Percentiles rank a stretch among this genome's conserved stretches.
Conservation (phyloP, 495 filamentous ascomycete species). For the Tuber magnatum region DNA sequence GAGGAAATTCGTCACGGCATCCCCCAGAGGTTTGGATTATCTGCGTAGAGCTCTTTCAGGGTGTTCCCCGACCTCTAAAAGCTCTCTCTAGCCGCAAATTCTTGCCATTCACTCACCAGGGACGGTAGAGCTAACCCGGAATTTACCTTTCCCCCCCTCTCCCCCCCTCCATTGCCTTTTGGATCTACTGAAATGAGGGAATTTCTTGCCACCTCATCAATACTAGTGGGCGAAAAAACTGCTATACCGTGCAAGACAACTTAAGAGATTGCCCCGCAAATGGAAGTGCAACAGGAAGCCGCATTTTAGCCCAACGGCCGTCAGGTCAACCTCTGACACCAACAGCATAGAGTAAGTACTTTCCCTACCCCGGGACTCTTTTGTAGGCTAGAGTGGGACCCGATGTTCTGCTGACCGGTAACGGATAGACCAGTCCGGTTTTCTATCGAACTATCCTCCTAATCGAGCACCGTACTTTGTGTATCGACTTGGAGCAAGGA, state of each 20-base stretch:
- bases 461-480: background rate
- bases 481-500: background rate
- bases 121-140: background rate
- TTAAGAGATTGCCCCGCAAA: background rate
- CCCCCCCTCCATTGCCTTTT: background rate
- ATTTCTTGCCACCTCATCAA: conserved; percentile 2
- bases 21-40: background rate
- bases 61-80: background rate
- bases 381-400: background rate
- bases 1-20: background rate
- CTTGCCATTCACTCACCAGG: background rate
- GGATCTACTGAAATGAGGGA: background rate
- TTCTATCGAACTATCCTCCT: background rate
- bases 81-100: background rate
- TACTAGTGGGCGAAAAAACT: background rate
- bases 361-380: background rate
- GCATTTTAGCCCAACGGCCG: background rate
- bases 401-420: background rate
- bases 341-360: background rate
- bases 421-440: background rate
- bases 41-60: background rate
- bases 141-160: background rate
- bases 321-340: background rate
- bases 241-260: background rate
- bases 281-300: background rate